Conservation (phyloP, 345 rosid genomes). For the Schrenkiella parvula region DNA sequence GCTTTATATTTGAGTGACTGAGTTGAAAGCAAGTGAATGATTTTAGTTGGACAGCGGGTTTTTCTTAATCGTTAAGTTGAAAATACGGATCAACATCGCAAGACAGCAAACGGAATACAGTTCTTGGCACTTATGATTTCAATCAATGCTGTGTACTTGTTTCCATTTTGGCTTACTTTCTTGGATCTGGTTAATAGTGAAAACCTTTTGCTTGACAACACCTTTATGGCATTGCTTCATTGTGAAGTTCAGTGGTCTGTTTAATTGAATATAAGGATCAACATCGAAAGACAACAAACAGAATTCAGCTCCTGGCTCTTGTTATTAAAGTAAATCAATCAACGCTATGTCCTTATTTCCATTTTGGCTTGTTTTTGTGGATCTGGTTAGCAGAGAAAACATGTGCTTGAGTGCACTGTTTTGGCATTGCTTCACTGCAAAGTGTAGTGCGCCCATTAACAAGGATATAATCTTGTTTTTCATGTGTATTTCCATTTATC, state of each 20-base stretch:
- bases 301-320: background rate
- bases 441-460: background rate
- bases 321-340: background rate
- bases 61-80: background rate
- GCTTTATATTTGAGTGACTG: background rate
- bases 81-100: too few species aligned
- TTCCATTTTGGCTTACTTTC: too few species aligned
- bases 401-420: background rate
- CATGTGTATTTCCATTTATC: background rate
- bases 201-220: too few species aligned
- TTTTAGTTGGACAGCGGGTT: background rate
- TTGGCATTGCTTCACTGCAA: background rate
- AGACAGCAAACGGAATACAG: too few species aligned
- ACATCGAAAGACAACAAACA: background rate
- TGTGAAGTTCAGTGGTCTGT: background rate
- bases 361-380: background rate
- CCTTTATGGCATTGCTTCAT: too few species aligned
- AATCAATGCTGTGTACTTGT: background rate
- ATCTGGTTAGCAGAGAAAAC: background rate
- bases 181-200: too few species aligned
- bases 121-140: background rate
- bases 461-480: background rate
- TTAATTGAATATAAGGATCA: background rate
- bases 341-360: background rate
- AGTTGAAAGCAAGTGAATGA: background rate